phyloP scores from a whole-genome alignment of 768 basidiomycete species.

The Trametes villosa region DNA sequence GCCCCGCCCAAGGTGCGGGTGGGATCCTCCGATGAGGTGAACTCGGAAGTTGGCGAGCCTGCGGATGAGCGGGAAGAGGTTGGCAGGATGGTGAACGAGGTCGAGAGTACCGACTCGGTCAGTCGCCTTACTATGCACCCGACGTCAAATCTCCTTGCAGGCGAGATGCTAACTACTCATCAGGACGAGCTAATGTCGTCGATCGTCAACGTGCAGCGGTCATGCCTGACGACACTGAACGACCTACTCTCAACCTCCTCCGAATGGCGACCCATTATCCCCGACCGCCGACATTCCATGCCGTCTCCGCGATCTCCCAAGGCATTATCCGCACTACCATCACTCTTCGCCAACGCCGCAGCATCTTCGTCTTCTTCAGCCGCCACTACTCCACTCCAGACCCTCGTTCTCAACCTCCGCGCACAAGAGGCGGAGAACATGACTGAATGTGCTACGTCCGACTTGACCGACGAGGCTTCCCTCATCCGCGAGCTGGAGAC shows the following conservation, averaged over 20 bases:
- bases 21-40: neutral
- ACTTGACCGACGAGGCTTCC: conserved; percentile 45
- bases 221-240: conserved; percentile 74
- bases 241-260: conserved; percentile 62
- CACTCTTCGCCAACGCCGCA: conserved; percentile 27
- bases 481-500: conserved; percentile 63
- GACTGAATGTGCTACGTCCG: conserved; percentile 47
- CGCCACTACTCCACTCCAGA: conserved; percentile 56
- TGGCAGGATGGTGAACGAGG: neutral
- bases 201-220: conserved; percentile 72
- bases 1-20: neutral
- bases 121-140: neutral
- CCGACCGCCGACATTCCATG: conserved; percentile 65
- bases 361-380: conserved; percentile 35
- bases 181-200: conserved; percentile 71
- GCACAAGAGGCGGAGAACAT: conserved; percentile 50
- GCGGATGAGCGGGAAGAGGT: neutral
- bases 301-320: conserved; percentile 40
- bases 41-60: conserved; percentile 2
- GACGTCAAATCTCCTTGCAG: neutral
- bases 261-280: conserved; percentile 58
- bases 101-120: conserved; percentile 3
- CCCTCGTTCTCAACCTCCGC: conserved; percentile 65
- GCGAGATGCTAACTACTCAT: neutral
- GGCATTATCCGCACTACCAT: conserved; percentile 6